Evolutionary conservation across 2,329 filamentous ascomycete species (phyloP).

Genomic region (Aspergillus terreus): DNA sequence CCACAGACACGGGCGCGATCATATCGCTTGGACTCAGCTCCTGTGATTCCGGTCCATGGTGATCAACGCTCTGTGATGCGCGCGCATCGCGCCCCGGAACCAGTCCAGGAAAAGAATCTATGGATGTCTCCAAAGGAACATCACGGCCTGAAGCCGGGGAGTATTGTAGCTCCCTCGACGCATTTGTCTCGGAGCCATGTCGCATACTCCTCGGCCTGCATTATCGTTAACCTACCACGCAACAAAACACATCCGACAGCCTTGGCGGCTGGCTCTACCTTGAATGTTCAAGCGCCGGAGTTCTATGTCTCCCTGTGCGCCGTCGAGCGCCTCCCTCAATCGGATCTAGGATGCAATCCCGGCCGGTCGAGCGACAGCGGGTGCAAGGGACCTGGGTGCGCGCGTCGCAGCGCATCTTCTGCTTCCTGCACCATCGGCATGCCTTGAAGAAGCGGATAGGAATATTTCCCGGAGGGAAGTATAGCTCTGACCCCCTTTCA

Average conservation of each 20-base stretch:
- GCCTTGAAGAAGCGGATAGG: conserved; percentile 33
- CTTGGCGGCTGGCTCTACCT: conserved; percentile 11
- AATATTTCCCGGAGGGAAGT: conserved; percentile 27
- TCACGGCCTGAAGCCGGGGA: conserved; percentile 20
- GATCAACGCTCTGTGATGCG: conserved; percentile 21
- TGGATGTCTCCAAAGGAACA: conserved; percentile 16
- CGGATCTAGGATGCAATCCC: conserved; percentile 32
- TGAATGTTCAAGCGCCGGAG: conserved; percentile 11
- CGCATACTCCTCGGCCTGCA: neutral
- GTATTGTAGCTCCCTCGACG: conserved; percentile 24
- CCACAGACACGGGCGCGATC: conserved; percentile 32
- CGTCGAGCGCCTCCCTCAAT: conserved; percentile 23
- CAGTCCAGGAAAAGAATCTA: conserved; percentile 21
- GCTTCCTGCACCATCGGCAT: conserved; percentile 33
- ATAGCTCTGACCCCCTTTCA: conserved; percentile 24
- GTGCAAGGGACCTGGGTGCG: conserved; percentile 33
- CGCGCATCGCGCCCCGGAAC: conserved; percentile 10
- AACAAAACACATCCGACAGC: no score
- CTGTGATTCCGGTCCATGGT: conserved; percentile 28
- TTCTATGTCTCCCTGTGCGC: conserved; percentile 21
- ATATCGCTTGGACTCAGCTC: conserved; percentile 34
- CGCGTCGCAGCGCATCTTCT: conserved; percentile 36
- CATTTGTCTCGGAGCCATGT: conserved; percentile 19
- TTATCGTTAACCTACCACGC: neutral
- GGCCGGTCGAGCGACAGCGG: conserved; percentile 29